Evolutionary conservation across 1,284 basidiomycete genomes (phyloP).

Genomic region (Fomes fomentarius): DNA sequence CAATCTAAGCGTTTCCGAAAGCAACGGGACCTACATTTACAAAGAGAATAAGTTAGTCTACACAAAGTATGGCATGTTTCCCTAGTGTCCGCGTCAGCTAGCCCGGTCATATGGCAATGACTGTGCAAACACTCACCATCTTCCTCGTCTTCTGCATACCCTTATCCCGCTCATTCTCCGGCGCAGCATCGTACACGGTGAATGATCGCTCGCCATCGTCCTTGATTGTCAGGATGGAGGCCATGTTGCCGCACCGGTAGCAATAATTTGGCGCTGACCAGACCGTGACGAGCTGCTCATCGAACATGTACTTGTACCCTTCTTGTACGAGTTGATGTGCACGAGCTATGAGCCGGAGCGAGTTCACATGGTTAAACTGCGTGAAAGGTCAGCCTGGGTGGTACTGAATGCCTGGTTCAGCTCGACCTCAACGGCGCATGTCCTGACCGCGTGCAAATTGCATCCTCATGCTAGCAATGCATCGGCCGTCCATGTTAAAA

Average conservation of each 20-base stretch:
- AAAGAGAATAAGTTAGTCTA: constrained; percentile 36
- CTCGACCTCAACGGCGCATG: too few species aligned
- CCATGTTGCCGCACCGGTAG: constrained; percentile 84
- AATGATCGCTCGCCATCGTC: constrained; percentile 70
- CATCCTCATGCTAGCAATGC: too few species aligned
- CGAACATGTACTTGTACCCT: constrained; percentile 98
- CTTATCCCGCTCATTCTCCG: constrained; percentile 84
- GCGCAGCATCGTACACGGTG: constrained; percentile 82
- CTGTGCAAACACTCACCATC: constrained; percentile 61
- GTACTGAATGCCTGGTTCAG: too few species aligned
- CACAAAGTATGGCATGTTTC: constrained; percentile 67
- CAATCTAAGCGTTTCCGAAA: not conserved
- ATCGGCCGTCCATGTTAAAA: too few species aligned
- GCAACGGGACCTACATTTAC: not conserved
- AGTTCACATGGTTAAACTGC: constrained; percentile 93
- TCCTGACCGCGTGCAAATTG: too few species aligned
- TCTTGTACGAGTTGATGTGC: constrained; percentile 97
- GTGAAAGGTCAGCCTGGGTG: not conserved
- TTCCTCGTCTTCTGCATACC: constrained; percentile 61
- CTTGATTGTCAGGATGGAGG: constrained; percentile 73
- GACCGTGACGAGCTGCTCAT: constrained; percentile 92
- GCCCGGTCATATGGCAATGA: too few species aligned
- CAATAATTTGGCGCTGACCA: constrained; percentile 99
- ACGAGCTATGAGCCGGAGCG: constrained; percentile 82
- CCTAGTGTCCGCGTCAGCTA: too few species aligned